phyloP scores from a whole-genome alignment of 1,139 yeast genomes.

The Pichia sp. region DNA sequence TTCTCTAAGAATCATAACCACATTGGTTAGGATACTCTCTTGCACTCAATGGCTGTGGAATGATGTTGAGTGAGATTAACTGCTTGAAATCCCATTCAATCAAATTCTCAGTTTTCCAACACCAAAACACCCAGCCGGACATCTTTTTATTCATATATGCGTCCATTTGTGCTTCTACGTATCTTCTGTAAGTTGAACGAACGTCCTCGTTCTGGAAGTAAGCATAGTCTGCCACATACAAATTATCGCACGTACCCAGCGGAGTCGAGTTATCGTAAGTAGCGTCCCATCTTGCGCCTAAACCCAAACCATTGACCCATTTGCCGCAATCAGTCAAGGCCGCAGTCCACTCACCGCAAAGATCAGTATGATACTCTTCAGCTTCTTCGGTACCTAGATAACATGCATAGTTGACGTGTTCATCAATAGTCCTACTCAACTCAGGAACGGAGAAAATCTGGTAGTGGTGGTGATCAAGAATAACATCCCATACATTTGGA shows the following conservation, averaged over 20 bases:
- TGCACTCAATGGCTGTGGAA: constrained; percentile 53
- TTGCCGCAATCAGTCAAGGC: constrained; percentile 73
- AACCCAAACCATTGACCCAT: constrained; percentile 55
- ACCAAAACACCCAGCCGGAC: constrained; percentile 64
- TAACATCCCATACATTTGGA: constrained; percentile 27
- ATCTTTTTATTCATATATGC: constrained; percentile 29
- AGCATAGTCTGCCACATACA: constrained; percentile 19
- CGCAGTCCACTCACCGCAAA: constrained; percentile 77
- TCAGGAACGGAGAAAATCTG: constrained; percentile 44
- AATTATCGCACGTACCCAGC: constrained; percentile 30
- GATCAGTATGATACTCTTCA: constrained; percentile 35
- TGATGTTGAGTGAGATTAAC: constrained; percentile 39
- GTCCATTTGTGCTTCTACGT: constrained; percentile 43
- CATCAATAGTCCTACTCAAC: constrained; percentile 31
- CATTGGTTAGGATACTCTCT: constrained; percentile 33
- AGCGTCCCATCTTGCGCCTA: constrained; percentile 53
- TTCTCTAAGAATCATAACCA: constrained; percentile 11
- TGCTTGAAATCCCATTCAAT: constrained; percentile 57
- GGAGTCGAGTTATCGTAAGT: constrained; percentile 33
- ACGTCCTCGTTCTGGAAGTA: constrained; percentile 28
- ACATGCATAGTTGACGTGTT: constrained; percentile 28
- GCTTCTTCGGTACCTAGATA: constrained; percentile 20
- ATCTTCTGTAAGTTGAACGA: constrained; percentile 32
- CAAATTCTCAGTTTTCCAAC: constrained; percentile 54
- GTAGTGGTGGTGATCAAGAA: constrained; percentile 61